Percentiles rank a stretch among this genome's conserved stretches.
Conservation (phyloP, 1,284 basidiomycete genomes). For the Puccinia horiana region DNA sequence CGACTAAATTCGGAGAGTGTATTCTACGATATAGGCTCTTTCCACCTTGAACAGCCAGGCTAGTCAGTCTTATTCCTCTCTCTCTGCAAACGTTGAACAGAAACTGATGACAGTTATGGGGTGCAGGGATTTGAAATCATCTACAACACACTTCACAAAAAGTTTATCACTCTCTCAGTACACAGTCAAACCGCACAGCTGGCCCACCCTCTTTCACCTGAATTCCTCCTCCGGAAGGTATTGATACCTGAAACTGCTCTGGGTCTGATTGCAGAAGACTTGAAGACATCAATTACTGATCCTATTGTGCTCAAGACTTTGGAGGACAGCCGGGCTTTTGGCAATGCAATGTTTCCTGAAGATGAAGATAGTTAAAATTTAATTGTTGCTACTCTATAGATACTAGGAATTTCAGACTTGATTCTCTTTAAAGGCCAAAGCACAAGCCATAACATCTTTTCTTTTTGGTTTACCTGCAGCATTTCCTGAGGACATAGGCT, state of each 20-base stretch:
- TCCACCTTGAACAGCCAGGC: not conserved
- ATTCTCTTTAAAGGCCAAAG: not conserved
- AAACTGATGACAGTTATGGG: not conserved
- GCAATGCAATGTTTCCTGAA: not conserved
- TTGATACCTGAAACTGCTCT: not conserved
- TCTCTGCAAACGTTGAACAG: not conserved
- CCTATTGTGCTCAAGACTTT: not conserved
- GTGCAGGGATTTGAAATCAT: not conserved
- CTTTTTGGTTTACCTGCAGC: not conserved
- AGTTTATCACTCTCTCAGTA: not conserved
- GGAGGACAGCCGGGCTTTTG: not conserved
- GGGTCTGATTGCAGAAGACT: constrained; percentile 9
- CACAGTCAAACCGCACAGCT: not conserved
- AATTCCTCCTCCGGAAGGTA: not conserved
- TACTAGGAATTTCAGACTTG: too few species aligned
- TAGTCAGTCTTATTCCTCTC: not conserved
- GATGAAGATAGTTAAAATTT: too few species aligned
- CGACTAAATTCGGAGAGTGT: not conserved
- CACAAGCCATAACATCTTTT: not conserved
- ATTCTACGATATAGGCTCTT: not conserved
- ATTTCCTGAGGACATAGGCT: not conserved
- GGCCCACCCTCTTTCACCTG: not conserved
- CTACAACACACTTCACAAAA: not conserved
- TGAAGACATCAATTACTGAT: not conserved
- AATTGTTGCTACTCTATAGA: not conserved